A percentile compares a stretch with the other conserved stretches of the same genome.
Evolutionary conservation across 1,284 basidiomycete genomes (phyloP).

Genomic region (Ceratobasidium sp.): DNA sequence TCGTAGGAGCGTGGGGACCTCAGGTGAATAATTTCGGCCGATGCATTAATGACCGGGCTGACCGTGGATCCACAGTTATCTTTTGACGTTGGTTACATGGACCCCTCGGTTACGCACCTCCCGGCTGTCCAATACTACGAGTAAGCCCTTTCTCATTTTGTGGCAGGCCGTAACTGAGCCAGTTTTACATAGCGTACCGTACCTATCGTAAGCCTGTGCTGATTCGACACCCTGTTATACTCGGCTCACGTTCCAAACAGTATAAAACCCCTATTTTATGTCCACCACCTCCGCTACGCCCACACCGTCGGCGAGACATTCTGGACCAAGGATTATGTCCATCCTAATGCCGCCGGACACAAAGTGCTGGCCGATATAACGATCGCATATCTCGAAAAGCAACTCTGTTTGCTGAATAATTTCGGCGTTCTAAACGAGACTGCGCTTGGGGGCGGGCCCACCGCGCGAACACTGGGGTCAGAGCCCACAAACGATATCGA

Average conservation of each 20-base stretch:
- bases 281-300: conserved; percentile 42
- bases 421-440: conserved; percentile 43
- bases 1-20: conserved; percentile 46
- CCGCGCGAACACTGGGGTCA: conserved; percentile 29
- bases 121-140: conserved; percentile 46
- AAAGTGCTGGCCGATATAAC: conserved; percentile 42
- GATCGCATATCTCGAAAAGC: conserved; percentile 45
- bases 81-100: conserved; percentile 44
- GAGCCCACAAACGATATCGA: conserved; percentile 29
- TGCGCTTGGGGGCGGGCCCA: conserved; percentile 39
- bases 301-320: conserved; percentile 45
- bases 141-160: conserved; percentile 9
- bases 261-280: conserved; percentile 44
- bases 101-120: conserved; percentile 44
- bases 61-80: conserved; percentile 14
- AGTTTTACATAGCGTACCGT: conserved; percentile 39
- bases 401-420: conserved; percentile 34
- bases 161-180: neutral
- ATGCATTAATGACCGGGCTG: neutral
- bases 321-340: conserved; percentile 44
- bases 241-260: conserved; percentile 10
- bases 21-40: conserved; percentile 9
- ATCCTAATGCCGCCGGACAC: conserved; percentile 45
- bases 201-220: conserved; percentile 39
- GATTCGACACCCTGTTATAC: neutral